Evolutionary conservation across 306 rosid genomes (phyloP), one percentile per base, ranked within the genome.

Genomic region (Casuarina cunninghamiana): DNA sequence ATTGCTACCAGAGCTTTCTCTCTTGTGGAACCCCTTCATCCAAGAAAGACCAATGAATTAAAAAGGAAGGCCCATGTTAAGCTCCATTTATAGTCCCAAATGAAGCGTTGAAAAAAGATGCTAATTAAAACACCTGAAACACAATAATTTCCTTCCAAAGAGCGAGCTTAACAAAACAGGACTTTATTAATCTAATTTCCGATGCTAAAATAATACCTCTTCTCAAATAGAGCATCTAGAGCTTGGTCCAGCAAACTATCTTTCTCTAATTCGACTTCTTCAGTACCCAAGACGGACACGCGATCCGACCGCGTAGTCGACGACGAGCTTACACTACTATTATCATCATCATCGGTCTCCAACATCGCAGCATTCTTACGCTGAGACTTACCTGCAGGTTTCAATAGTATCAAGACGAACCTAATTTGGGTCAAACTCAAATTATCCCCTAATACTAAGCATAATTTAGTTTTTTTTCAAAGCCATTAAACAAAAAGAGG

Each of bases 191-290:
- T 11, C 43, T 35, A 61, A 35, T 35, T 26, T 61, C 35, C 11
- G 68, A 63, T 44, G 5, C 41, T 50, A 72, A 55, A 19, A 53
- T 60, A 43, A 9, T 77, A 94, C 98, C 97, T 92, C 89, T 95
- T 95, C 80, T 88, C 97, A 60, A 80, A 95, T 19, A 92, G 82
- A 26, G 89, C 90, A 81, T 95, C 98, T 17, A 95, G 87, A 81
- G 97, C 97, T 84, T 84, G 97, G 74, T 95, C 98, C 5, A 95
- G 93, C 75, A 91, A 77, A 72, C 82, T 74, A 78, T 91, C 96
- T 80, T 86, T 93, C 57, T 88, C 93, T 10, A 89, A 78, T 13
- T 85, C 89, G 75, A 85, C 81, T 55, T 92, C 93, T 43, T 91
- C 97, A 62, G 55, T 80, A 69, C 84, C 96, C 16, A 86, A 72